Conservation (phyloP, 441 rosid species). For the Kokia cookei region DNA sequence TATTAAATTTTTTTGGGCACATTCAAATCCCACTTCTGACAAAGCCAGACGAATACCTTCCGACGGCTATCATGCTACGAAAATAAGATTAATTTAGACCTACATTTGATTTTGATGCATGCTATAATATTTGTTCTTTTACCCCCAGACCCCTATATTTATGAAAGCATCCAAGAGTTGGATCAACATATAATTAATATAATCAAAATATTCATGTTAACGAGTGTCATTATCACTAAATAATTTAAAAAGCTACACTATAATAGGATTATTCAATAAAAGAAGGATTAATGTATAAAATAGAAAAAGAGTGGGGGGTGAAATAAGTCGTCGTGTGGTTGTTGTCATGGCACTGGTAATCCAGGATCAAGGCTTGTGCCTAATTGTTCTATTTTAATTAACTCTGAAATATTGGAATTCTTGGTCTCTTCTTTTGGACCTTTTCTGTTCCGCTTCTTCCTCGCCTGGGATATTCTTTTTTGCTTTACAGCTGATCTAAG, state of each 20-base stretch:
- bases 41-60: neutral
- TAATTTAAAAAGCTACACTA: neutral
- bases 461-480: constrained; percentile 34
- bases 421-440: constrained; percentile 29
- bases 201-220: constrained; percentile 12
- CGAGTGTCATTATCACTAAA: constrained; percentile 32
- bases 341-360: constrained; percentile 24
- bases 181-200: constrained; percentile 3
- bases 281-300: neutral
- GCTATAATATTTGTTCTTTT: neutral
- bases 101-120: neutral
- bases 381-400: constrained; percentile 3
- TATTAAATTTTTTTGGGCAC: no score
- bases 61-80: neutral
- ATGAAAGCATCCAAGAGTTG: neutral
- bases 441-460: constrained; percentile 41
- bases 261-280: neutral
- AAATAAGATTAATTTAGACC: neutral
- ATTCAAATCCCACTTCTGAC: neutral
- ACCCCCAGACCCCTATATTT: neutral
- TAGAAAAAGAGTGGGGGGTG: constrained; percentile 3
- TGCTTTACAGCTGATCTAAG: constrained; percentile 26
- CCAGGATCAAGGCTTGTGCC: constrained; percentile 16
- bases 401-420: constrained; percentile 15
- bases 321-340: constrained; percentile 42